Evolutionary conservation across 768 basidiomycete genomes (phyloP), one percentile per base, ranked within the genome.

Genomic region (Boletus insuetus): DNA sequence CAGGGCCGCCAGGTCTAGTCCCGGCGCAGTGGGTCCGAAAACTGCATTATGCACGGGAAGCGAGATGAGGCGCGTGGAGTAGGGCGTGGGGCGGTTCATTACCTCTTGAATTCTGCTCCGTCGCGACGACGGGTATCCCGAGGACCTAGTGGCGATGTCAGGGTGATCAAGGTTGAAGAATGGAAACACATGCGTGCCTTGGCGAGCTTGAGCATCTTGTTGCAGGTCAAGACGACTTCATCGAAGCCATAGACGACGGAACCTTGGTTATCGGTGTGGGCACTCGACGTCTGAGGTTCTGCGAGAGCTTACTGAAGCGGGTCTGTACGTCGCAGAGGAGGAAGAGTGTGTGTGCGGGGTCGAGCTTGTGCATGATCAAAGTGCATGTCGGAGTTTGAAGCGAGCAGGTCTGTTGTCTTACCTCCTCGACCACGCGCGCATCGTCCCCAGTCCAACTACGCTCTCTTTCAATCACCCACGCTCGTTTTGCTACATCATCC

Each of bases 71-170:
- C 13, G 24, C 26, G 35, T 53, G 47, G 6, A 14, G 39, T 22
- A 43, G 42, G 37, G 32, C 19, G 47, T 29, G 38, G 22, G 43
- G 37, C 17, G 42, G 12, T 40, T n/a, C 9, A 48, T 44, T 52
- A 88, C 91, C 89, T 80, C 75, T 83, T 3, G 89, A 79, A 64
- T 91, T 89, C 72, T 96, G 93, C 58, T 92, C 93, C 0, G 94
- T 94, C 22, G 77, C 82, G n/a, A 94, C 67, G 11, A 95, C 84
- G 41, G 84, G 84, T 44, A 89, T 80, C 48, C 81, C 76, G 40
- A 89, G 76, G 50, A 87, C 71, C 83, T 54, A 38, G 20, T 17
- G 38, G 38, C 39, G 45, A 40, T 43, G 19, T 7, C 29, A 6
- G 32, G 10, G 20, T 2, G 16, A 19, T 39, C 17, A 9, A 39